Conservation (phyloP, 2,329 filamentous ascomycete species). For the Lachnellula cervina region DNA sequence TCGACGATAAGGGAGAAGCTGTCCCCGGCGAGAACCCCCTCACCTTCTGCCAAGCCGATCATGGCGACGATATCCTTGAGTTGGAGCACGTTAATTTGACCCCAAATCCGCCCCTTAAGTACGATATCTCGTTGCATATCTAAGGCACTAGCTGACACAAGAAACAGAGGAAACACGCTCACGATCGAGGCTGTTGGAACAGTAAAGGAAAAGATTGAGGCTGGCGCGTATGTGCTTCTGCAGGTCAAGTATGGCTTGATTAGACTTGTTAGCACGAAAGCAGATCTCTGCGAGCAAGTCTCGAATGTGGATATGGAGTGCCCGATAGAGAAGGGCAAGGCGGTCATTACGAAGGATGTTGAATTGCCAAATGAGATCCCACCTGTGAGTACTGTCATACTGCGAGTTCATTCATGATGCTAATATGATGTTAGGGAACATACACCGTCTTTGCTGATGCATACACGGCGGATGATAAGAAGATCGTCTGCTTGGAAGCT, state of each 20-base stretch:
- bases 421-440: constrained; percentile 58
- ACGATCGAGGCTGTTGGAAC: constrained; percentile 72
- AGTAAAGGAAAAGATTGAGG: constrained; percentile 65
- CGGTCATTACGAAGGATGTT: constrained; percentile 73
- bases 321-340: constrained; percentile 74
- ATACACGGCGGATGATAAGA: constrained; percentile 63
- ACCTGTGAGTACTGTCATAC: constrained; percentile 57
- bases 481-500: constrained; percentile 83
- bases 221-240: constrained; percentile 77
- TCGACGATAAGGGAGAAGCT: constrained; percentile 42
- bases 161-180: constrained; percentile 66
- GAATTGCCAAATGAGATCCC: constrained; percentile 83
- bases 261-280: constrained; percentile 72
- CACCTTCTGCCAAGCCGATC: constrained; percentile 64
- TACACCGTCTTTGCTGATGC: constrained; percentile 89
- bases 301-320: constrained; percentile 84
- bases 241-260: constrained; percentile 94
- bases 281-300: constrained; percentile 85
- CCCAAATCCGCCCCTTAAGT: constrained; percentile 87
- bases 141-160: constrained; percentile 4
- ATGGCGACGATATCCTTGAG: constrained; percentile 62
- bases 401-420: constrained; percentile 1
- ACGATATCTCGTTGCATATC: constrained; percentile 38
- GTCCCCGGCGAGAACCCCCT: constrained; percentile 74
- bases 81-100: constrained; percentile 75